Conservation (phyloP, 129 eudicot species). For the Deinandra increscens region DNA sequence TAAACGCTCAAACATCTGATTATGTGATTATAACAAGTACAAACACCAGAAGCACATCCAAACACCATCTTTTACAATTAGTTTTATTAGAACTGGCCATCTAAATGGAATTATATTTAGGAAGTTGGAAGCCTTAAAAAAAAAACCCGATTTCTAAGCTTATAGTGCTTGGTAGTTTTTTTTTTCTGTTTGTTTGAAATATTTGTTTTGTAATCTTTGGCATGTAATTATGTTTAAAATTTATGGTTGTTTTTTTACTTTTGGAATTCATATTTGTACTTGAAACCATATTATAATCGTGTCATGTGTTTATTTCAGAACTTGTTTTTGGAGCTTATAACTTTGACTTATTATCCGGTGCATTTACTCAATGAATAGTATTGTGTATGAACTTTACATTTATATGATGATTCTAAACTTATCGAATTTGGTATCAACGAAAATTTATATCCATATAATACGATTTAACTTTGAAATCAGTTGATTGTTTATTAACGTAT, state of each 20-base stretch:
- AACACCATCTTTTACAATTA: not conserved
- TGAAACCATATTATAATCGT: not conserved
- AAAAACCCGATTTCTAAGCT: too few relatives aligned
- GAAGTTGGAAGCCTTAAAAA: too few relatives aligned
- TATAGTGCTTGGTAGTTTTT: too few relatives aligned
- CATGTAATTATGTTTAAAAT: not conserved
- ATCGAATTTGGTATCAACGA: not conserved
- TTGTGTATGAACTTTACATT: not conserved
- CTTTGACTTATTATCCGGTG: not conserved
- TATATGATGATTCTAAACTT: not conserved
- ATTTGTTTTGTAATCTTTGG: not conserved
- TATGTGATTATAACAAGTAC: not conserved
- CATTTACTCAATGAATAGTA: not conserved
- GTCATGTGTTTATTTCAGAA: not conserved
- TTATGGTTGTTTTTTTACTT: constrained; percentile 11
- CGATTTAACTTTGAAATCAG: not conserved
- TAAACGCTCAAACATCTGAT: not conserved
- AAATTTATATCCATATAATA: not conserved
- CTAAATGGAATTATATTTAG: too few relatives aligned
- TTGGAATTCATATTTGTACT: constrained; percentile 4
- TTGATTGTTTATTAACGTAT: not conserved
- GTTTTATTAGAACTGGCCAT: not conserved
- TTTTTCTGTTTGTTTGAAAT: constrained; percentile 1
- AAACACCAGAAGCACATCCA: not conserved
- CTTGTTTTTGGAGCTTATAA: not conserved